These are phyloP conservation scores for Sordariomycetes sp. DNA, from an alignment of 2,329 filamentous ascomycete genomes.

Conservation along the genomic window DNA sequence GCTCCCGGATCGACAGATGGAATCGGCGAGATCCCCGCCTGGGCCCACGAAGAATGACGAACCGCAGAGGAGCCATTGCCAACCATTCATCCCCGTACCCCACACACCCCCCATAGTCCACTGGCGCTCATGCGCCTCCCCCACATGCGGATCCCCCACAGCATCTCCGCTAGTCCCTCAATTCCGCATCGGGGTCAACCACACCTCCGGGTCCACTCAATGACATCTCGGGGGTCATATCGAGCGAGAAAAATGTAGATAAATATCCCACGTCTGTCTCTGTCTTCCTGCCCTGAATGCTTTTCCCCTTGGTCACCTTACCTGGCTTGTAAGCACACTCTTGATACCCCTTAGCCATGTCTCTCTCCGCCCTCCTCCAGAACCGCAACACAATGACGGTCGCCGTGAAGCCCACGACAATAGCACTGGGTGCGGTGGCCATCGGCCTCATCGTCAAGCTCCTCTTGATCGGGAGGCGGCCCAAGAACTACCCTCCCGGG, in stretches of 20 bases:
- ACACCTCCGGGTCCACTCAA: neutral
- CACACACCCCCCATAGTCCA: neutral
- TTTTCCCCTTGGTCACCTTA: neutral
- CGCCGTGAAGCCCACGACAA: neutral
- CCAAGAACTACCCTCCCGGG: conserved; percentile 25
- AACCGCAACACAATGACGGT: neutral
- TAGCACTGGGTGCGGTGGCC: neutral
- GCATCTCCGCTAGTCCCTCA: neutral
- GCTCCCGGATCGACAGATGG: too few species aligned
- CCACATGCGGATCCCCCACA: neutral
- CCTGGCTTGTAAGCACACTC: neutral
- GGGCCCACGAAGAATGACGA: neutral
- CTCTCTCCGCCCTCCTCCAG: neutral
- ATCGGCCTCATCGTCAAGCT: conserved; percentile 1
- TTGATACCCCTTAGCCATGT: neutral
- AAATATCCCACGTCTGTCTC: neutral
- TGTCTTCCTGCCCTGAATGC: neutral
- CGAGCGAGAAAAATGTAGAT: neutral
- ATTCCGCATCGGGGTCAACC: neutral
- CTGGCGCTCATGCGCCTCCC: neutral
- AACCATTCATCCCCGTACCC: neutral
- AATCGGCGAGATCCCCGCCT: neutral
- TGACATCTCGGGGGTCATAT: neutral
- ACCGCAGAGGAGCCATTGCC: neutral
- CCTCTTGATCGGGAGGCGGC: conserved; percentile 1